These are phyloP conservation scores for Narthecium ossifragum DNA, from an alignment of 106 monocot genomes.

Conservation along the genomic window DNA sequence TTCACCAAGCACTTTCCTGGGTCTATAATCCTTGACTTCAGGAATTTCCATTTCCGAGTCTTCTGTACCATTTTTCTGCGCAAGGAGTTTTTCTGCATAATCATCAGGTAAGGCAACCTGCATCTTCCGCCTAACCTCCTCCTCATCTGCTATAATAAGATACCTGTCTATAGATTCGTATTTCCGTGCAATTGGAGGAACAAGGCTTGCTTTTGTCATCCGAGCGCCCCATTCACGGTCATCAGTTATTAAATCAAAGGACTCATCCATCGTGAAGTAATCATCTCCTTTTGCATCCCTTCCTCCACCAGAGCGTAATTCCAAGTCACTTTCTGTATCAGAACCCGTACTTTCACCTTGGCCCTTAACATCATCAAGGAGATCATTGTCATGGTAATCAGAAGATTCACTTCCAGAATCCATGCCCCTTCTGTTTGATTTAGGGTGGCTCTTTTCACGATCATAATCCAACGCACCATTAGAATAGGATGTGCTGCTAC, in stretches of 20 bases:
- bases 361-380: slow-evolving; percentile 55
- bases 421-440: slow-evolving; percentile 56
- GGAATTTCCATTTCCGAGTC: slow-evolving; percentile 92
- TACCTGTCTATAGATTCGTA: slow-evolving; percentile 95
- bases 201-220: slow-evolving; percentile 99
- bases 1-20: slow-evolving; percentile 79
- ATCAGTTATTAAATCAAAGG: slow-evolving; percentile 47
- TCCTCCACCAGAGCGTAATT: slow-evolving; percentile 25
- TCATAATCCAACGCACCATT: slow-evolving; percentile 59
- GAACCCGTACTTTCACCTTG: slow-evolving; percentile 64
- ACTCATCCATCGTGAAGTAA: slow-evolving; percentile 45
- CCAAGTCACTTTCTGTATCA: slow-evolving; percentile 84
- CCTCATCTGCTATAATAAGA: slow-evolving; percentile 86
- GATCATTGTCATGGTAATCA: slow-evolving; percentile 55
- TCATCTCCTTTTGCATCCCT: slow-evolving; percentile 40
- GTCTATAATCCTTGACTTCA: slow-evolving; percentile 97
- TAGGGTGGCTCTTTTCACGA: slow-evolving; percentile 68
- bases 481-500: slow-evolving; percentile 17
- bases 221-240: slow-evolving; percentile 99
- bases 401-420: slow-evolving; percentile 89
- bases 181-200: slow-evolving; percentile 92
- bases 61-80: slow-evolving; percentile 66
- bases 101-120: slow-evolving; percentile 87
- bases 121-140: slow-evolving; percentile 88
- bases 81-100: slow-evolving; percentile 72